A percentile compares a stretch with the other conserved stretches of the same genome.
phyloP scores from a whole-genome alignment of 2,329 filamentous ascomycete species.

The Lecanoromycetidae sp. region DNA sequence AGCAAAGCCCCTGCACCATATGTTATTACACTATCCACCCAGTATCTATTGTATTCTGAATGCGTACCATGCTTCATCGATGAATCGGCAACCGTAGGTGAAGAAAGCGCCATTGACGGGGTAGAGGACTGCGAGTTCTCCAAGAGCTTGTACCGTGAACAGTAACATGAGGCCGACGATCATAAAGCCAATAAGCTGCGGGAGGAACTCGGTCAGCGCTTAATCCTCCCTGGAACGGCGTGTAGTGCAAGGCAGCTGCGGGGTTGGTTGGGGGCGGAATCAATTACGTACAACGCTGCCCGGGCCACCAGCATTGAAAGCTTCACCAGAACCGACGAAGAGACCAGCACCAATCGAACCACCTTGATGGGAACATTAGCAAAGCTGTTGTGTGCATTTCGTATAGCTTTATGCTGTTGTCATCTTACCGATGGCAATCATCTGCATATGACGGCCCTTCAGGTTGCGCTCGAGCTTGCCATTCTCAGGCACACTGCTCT shows the following conservation, averaged over 20 bases:
- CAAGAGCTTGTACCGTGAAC: slow-evolving; percentile 47
- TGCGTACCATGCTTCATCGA: slow-evolving; percentile 45
- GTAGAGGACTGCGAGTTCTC: slow-evolving; percentile 49
- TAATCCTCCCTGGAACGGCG: too few relatives aligned
- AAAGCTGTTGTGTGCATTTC: background rate
- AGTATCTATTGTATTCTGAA: background rate
- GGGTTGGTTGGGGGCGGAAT: background rate
- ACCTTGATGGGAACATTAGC: slow-evolving; percentile 16
- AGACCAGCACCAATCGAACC: slow-evolving; percentile 32
- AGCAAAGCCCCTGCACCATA: slow-evolving; percentile 31
- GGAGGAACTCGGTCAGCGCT: too few relatives aligned
- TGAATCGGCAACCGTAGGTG: slow-evolving; percentile 48
- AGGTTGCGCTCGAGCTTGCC: slow-evolving; percentile 11
- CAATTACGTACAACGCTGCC: slow-evolving; percentile 23
- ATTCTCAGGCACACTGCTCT: background rate
- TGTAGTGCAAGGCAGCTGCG: background rate
- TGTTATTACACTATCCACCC: slow-evolving; percentile 1
- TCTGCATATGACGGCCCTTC: slow-evolving; percentile 28
- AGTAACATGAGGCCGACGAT: slow-evolving; percentile 39
- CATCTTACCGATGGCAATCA: slow-evolving; percentile 29
- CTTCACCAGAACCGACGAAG: slow-evolving; percentile 30
- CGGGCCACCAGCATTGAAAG: slow-evolving; percentile 29
- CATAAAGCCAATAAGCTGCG: slow-evolving; percentile 17
- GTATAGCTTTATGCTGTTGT: background rate
- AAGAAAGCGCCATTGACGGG: slow-evolving; percentile 53